Conservation (phyloP, 2,329 filamentous ascomycete genomes). For the Aureobasidium leucospermi region DNA sequence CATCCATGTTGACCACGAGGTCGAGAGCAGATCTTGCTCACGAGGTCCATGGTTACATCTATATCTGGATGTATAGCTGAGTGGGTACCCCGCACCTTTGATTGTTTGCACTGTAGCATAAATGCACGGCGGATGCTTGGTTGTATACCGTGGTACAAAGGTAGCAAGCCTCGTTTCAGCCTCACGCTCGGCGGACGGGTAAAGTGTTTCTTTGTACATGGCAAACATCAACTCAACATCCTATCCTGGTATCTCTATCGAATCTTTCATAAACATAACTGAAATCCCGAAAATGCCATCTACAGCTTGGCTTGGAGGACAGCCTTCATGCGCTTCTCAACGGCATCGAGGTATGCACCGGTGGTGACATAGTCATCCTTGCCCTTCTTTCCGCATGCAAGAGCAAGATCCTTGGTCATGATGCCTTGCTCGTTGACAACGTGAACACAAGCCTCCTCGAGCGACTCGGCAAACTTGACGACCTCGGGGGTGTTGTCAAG, state of each 20-base stretch:
- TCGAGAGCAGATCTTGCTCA: neutral
- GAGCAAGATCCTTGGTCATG: constrained; percentile 99
- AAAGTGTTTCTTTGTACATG: neutral
- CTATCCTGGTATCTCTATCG: constrained; percentile 11
- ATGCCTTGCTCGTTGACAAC: constrained; percentile 89
- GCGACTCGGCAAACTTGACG: constrained; percentile 79
- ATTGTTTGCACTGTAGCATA: neutral
- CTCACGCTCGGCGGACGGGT: neutral
- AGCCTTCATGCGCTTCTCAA: constrained; percentile 80
- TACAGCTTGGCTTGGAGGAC: constrained; percentile 71
- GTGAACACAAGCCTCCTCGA: constrained; percentile 90
- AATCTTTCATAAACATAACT: neutral
- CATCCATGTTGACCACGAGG: neutral
- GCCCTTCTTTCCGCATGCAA: constrained; percentile 82
- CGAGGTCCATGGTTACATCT: neutral
- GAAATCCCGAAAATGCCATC: neutral
- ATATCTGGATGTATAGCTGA: neutral
- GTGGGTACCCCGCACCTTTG: neutral
- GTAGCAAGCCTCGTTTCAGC: neutral
- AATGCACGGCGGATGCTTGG: neutral
- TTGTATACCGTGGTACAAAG: neutral
- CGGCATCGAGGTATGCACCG: constrained; percentile 81
- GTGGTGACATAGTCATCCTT: constrained; percentile 88
- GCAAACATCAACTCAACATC: neutral
- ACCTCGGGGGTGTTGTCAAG: constrained; percentile 90